Conservation (phyloP, 2,329 filamentous ascomycete genomes). For the Colletotrichum caudatum region DNA sequence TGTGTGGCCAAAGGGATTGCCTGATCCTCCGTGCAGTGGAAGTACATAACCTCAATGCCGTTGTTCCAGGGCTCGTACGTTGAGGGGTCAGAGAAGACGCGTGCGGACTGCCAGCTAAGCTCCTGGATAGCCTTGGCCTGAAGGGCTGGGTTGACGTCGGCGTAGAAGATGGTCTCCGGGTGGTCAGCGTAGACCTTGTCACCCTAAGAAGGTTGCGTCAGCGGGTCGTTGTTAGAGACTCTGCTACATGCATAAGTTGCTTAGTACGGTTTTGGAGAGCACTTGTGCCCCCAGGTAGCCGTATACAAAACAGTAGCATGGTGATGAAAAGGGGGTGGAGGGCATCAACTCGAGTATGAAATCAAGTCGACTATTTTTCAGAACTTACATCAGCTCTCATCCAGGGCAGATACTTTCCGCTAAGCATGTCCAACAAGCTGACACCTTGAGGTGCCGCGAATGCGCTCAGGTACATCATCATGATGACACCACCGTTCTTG, state of each 20-base stretch:
- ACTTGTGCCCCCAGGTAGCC: neutral
- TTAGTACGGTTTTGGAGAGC: neutral
- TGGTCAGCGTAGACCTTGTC: slow-evolving; percentile 32
- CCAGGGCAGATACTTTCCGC: slow-evolving; percentile 45
- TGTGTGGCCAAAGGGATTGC: slow-evolving; percentile 44
- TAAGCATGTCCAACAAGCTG: slow-evolving; percentile 45
- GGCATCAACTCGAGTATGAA: neutral
- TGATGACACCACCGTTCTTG: slow-evolving; percentile 53
- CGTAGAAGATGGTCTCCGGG: slow-evolving; percentile 45
- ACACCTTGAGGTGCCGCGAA: slow-evolving; percentile 48
- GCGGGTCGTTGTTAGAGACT: neutral
- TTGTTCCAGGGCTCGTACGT: slow-evolving; percentile 47
- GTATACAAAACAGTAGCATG: slow-evolving; percentile 29
- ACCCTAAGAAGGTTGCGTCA: slow-evolving; percentile 30
- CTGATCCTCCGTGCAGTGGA: slow-evolving; percentile 45
- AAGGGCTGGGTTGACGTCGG: slow-evolving; percentile 43
- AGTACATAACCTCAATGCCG: slow-evolving; percentile 46
- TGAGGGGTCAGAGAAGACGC: slow-evolving; percentile 44
- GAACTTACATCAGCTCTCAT: slow-evolving; percentile 45
- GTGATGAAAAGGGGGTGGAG: neutral
- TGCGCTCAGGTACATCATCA: slow-evolving; percentile 51
- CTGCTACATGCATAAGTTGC: neutral
- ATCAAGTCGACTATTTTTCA: neutral
- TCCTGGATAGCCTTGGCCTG: slow-evolving; percentile 40
- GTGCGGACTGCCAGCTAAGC: slow-evolving; percentile 28